phyloP scores from a whole-genome alignment of 768 basidiomycete species.

The Phanerochaete sordida region DNA sequence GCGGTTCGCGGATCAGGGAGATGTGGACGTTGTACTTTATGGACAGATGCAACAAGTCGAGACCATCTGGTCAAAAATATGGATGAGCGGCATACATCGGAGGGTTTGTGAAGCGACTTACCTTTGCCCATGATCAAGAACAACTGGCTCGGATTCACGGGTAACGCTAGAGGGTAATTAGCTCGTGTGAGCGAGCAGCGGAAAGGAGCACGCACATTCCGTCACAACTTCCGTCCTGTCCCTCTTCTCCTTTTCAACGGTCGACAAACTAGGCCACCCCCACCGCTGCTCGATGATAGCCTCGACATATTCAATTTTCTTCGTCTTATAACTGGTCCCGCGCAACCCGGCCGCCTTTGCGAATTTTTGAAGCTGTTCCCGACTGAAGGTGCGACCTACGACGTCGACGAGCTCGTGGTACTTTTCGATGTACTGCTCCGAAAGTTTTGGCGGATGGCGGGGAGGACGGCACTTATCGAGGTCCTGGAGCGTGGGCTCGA shows the following conservation, averaged over 20 bases:
- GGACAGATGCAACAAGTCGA: conserved; percentile 57
- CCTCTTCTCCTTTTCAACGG: conserved; percentile 45
- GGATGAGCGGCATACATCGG: neutral
- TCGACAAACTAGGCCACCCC: conserved; percentile 62
- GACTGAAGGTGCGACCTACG: conserved; percentile 61
- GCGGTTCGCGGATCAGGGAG: conserved; percentile 51
- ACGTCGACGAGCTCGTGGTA: conserved; percentile 52
- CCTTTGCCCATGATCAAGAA: conserved; percentile 75
- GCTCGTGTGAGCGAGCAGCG: neutral
- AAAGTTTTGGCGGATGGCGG: conserved; percentile 35
- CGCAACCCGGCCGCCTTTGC: conserved; percentile 44
- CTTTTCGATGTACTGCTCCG: conserved; percentile 44
- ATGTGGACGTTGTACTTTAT: conserved; percentile 58
- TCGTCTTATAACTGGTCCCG: conserved; percentile 2
- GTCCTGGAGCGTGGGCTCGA: conserved; percentile 54
- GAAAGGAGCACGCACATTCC: conserved; percentile 37
- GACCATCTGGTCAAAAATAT: conserved; percentile 47
- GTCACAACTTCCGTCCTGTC: conserved; percentile 46
- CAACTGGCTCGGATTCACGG: conserved; percentile 54
- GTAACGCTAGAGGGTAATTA: conserved; percentile 40
- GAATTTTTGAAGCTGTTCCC: conserved; percentile 55
- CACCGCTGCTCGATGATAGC: conserved; percentile 61
- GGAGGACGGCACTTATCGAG: conserved; percentile 54
- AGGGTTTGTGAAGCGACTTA: conserved; percentile 22
- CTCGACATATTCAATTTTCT: conserved; percentile 25